Percentiles rank a stretch among this genome's conserved stretches.
These are phyloP conservation scores for Pirum gemmata DNA, from an alignment of 78 protist genomes.

Conservation along the genomic window DNA sequence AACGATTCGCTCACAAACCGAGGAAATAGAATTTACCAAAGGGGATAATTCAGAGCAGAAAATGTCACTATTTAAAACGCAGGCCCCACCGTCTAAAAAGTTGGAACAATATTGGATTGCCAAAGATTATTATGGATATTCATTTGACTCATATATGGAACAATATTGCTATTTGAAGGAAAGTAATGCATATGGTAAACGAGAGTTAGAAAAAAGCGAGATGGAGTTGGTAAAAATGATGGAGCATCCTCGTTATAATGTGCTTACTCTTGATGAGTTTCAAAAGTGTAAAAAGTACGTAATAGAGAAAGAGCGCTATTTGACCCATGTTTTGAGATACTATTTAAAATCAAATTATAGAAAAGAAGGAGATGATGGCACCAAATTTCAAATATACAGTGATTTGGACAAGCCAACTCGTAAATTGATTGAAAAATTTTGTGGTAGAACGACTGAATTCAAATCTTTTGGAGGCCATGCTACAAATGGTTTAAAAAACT, in stretches of 20 bases:
- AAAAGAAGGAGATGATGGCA: not conserved
- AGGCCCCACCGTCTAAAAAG: not conserved
- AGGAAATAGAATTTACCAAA: not conserved
- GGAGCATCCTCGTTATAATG: not conserved
- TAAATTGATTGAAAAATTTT: not conserved
- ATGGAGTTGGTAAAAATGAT: no score
- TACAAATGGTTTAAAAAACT: not conserved
- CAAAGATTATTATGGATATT: no score
- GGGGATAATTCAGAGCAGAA: not conserved
- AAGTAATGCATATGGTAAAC: not conserved
- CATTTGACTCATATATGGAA: no score
- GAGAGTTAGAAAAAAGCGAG: not conserved
- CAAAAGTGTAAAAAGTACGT: not conserved
- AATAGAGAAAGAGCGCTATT: not conserved
- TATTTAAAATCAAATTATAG: not conserved
- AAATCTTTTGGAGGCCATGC: not conserved
- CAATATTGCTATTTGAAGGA: not conserved
- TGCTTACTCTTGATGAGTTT: not conserved
- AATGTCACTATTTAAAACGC: not conserved
- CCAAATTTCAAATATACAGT: no score
- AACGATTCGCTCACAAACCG: not conserved
- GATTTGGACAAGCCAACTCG: not conserved
- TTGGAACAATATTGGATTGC: not conserved
- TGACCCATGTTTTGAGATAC: no score
- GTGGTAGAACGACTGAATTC: not conserved